Conservation (phyloP, 2,329 filamentous ascomycete genomes). For the Neofusicoccum laricinum region DNA sequence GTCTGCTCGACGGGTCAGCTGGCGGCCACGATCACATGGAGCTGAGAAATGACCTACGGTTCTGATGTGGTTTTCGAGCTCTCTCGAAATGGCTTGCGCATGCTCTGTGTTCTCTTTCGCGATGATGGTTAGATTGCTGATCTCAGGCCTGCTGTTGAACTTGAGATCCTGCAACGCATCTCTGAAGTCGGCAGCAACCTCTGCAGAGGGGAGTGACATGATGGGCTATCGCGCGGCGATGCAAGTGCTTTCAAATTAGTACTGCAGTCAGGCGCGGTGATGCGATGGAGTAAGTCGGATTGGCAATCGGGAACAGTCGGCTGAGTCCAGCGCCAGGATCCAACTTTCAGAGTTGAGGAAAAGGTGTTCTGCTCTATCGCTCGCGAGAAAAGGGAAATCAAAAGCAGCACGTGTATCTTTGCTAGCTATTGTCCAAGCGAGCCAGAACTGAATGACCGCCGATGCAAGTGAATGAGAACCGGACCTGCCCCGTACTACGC, state of each 20-base stretch:
- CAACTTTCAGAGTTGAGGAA: conserved; percentile 15
- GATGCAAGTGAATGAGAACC: conserved; percentile 17
- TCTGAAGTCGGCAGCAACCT: conserved; percentile 93
- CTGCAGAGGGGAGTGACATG: conserved; percentile 69
- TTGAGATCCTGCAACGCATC: conserved; percentile 89
- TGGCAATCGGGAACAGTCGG: conserved; percentile 11
- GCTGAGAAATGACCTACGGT: conserved; percentile 65
- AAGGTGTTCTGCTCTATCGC: conserved; percentile 27
- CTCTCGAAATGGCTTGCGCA: conserved; percentile 86
- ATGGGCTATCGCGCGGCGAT: conserved; percentile 37
- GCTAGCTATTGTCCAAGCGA: conserved; percentile 45
- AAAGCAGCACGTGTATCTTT: conserved; percentile 43
- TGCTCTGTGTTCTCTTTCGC: conserved; percentile 96
- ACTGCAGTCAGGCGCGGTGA: conserved; percentile 18
- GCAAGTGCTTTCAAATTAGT: conserved; percentile 20
- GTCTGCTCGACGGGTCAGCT: conserved; percentile 60
- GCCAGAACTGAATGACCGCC: conserved; percentile 27
- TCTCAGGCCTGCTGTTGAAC: conserved; percentile 89
- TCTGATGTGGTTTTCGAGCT: conserved; percentile 88
- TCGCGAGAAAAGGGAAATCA: conserved; percentile 39
- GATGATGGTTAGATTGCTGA: conserved; percentile 95
- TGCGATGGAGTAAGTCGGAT: conserved; percentile 24
- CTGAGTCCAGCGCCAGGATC: conserved; percentile 12
- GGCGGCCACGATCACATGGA: neutral
- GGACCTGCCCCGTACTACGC: conserved; percentile 15